Evolutionary conservation across 2,329 filamentous ascomycete species (phyloP).

Genomic region (Cercospora brassicicola): DNA sequence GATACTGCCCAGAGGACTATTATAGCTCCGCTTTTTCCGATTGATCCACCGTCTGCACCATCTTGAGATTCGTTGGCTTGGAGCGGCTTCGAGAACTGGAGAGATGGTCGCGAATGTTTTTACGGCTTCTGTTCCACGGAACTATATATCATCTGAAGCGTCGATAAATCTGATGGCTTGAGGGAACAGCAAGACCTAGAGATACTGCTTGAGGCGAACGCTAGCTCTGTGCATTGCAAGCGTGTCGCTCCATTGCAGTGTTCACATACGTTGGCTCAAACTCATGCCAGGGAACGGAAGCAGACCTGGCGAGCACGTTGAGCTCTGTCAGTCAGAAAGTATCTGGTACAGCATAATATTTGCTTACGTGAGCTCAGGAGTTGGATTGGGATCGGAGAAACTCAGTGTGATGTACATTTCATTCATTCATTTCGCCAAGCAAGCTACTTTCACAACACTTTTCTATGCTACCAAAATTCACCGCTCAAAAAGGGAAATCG

Average conservation of each 20-base stretch:
- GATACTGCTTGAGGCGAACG: not conserved
- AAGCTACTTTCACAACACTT: not conserved
- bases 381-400: not conserved
- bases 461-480: not conserved
- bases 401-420: not conserved
- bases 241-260: not conserved
- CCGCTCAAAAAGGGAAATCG: not conserved
- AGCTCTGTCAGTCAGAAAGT: not conserved
- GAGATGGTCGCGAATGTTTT: not conserved
- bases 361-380: not conserved
- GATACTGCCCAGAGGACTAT: not conserved
- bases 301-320: not conserved
- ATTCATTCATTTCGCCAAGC: not conserved
- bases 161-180: not conserved
- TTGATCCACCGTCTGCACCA: not conserved
- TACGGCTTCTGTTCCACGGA: not conserved
- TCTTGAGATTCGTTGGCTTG: not conserved
- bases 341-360: not conserved
- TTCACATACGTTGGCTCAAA: not conserved
- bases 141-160: too few relatives aligned
- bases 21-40: not conserved
- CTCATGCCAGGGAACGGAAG: not conserved
- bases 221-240: not conserved
- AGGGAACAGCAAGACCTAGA: not conserved
- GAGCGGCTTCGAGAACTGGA: not conserved